Percentiles rank a stretch among this genome's conserved stretches.
Evolutionary conservation across 176 grass and related monocot genomes (phyloP).

Genomic region (Avena atlantica): DNA sequence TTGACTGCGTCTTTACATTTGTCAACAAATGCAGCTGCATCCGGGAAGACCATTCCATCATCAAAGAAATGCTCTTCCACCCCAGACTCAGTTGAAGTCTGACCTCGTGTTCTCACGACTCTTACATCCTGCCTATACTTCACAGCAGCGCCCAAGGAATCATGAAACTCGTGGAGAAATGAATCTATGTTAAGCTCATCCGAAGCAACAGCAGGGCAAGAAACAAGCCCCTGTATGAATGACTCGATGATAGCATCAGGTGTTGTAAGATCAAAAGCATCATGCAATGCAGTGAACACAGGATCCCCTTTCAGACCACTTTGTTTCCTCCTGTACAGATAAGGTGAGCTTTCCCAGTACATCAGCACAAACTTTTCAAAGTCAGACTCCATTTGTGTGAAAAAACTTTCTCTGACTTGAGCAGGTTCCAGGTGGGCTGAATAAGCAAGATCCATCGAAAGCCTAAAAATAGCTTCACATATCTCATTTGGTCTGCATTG

Average conservation of each 20-base stretch:
- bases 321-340: constrained; percentile 51
- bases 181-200: constrained; percentile 76
- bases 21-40: constrained; percentile 36
- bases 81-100: constrained; percentile 24
- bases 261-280: constrained; percentile 51
- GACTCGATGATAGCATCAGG: constrained; percentile 57
- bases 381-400: constrained; percentile 51
- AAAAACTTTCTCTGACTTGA: constrained; percentile 48
- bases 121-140: constrained; percentile 75
- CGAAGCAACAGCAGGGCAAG: constrained; percentile 75
- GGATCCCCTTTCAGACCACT: constrained; percentile 40
- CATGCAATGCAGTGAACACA: constrained; percentile 52
- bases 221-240: constrained; percentile 60
- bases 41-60: constrained; percentile 32
- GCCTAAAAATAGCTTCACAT: constrained; percentile 81
- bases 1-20: constrained; percentile 65
- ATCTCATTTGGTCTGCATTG: constrained; percentile 53
- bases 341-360: constrained; percentile 69
- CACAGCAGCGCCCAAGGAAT: constrained; percentile 54
- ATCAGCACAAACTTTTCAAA: constrained; percentile 61
- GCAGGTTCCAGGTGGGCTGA: constrained; percentile 38
- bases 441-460: constrained; percentile 57
- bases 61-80: constrained; percentile 66
- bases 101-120: constrained; percentile 62
- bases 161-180: constrained; percentile 59